phyloP scores from a whole-genome alignment of 176 grass and related monocot genomes.

The Tillandsia fasciculata region DNA sequence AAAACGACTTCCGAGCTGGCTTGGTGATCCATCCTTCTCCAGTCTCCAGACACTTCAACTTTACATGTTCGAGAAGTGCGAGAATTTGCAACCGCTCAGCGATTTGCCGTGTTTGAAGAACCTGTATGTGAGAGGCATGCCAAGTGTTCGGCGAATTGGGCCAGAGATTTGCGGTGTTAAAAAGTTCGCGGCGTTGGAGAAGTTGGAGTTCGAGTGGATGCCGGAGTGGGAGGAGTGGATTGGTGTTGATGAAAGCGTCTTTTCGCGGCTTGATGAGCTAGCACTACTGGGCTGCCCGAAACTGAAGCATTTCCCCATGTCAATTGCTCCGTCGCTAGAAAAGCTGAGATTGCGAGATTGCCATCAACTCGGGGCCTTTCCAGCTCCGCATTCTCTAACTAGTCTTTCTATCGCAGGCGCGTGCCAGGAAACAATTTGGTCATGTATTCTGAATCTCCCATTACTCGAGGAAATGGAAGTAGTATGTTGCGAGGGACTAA shows the following conservation, averaged over 20 bases:
- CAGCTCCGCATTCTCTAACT: not conserved
- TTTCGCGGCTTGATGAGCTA: constrained; percentile 17
- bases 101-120: constrained; percentile 31
- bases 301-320: not conserved
- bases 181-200: constrained; percentile 35
- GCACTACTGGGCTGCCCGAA: not conserved
- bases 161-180: constrained; percentile 19
- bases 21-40: constrained; percentile 17
- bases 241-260: constrained; percentile 21
- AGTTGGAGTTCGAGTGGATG: constrained; percentile 28
- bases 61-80: constrained; percentile 22
- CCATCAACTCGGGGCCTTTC: not conserved
- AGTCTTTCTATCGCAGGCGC: not conserved
- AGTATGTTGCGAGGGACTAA: not conserved
- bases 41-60: constrained; percentile 26
- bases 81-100: constrained; percentile 27
- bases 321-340: not conserved
- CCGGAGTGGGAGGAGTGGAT: constrained; percentile 37
- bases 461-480: not conserved
- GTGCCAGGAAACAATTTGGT: not conserved
- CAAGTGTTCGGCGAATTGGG: constrained; percentile 22
- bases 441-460: not conserved
- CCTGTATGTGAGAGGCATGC: constrained; percentile 22
- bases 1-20: constrained; percentile 28
- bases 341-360: not conserved